Conservation (phyloP, 1,139 yeast species). For the Arxiozyma slooffiae region DNA sequence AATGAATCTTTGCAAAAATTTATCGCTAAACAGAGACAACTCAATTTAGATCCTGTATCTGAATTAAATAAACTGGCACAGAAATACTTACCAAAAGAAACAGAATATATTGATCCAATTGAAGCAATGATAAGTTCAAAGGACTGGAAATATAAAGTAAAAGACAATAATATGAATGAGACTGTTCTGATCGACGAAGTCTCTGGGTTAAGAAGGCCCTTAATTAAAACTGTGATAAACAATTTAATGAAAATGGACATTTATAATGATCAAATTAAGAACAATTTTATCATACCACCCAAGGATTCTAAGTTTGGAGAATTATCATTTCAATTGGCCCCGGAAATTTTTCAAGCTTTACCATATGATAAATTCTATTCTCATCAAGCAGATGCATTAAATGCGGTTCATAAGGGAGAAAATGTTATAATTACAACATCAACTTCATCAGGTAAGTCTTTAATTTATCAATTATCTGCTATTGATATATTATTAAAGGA, state of each 20-base stretch:
- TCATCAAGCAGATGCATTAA: conserved; percentile 75
- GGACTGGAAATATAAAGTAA: conserved; percentile 16
- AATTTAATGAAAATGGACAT: conserved; percentile 39
- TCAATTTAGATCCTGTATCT: conserved; percentile 33
- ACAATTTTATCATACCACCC: conserved; percentile 35
- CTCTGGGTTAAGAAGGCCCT: conserved; percentile 28
- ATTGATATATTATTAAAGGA: conserved; percentile 40
- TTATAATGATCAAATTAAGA: conserved; percentile 54
- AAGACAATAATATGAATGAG: too few species aligned
- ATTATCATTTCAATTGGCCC: conserved; percentile 35
- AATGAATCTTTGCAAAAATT: conserved; percentile 36
- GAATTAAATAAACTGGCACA: conserved; percentile 33
- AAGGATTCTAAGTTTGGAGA: conserved; percentile 39
- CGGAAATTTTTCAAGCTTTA: conserved; percentile 42
- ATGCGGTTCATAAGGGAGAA: conserved; percentile 41
- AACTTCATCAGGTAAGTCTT: conserved; percentile 90
- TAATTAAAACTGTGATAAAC: conserved; percentile 40
- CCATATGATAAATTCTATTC: conserved; percentile 48
- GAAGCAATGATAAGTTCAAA: conserved; percentile 37
- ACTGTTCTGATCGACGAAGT: conserved; percentile 15
- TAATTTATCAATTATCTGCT: conserved; percentile 84
- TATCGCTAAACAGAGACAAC: conserved; percentile 30
- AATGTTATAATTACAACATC: conserved; percentile 84
- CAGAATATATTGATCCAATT: conserved; percentile 41
- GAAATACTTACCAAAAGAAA: conserved; percentile 41